Percentiles rank a stretch among this genome's conserved stretches.
Conservation (phyloP, 2,329 filamentous ascomycete species). For the Calcarisporium arbuscula region DNA sequence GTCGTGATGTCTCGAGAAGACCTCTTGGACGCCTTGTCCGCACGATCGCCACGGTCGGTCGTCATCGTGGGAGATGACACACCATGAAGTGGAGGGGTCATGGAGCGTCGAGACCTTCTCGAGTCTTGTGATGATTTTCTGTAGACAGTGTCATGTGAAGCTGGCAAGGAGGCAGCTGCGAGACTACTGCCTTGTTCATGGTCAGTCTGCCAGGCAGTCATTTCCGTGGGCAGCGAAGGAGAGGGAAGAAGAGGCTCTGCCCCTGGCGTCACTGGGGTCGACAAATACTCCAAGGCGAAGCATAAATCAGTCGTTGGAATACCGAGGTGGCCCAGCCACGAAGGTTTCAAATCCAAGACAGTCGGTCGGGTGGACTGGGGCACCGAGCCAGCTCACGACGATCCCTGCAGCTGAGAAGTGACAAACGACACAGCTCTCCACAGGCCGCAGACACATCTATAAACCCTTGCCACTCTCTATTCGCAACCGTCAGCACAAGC, state of each 20-base stretch:
- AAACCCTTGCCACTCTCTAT: too few relatives aligned
- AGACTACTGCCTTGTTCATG: conserved; percentile 51
- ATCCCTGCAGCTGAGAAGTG: conserved; percentile 13
- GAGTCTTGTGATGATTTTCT: conserved; percentile 62
- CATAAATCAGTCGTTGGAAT: conserved; percentile 2
- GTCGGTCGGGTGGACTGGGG: conserved; percentile 1
- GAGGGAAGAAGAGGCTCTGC: too few relatives aligned
- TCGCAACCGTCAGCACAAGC: too few relatives aligned
- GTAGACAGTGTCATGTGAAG: conserved; percentile 66
- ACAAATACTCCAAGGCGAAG: too few relatives aligned
- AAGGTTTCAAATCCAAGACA: conserved; percentile 8
- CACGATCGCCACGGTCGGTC: conserved; percentile 30
- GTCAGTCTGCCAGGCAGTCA: conserved; percentile 57
- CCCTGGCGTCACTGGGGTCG: too few relatives aligned
- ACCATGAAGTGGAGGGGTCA: conserved; percentile 54
- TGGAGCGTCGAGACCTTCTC: conserved; percentile 57
- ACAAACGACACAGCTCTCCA: conserved; percentile 5
- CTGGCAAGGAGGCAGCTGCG: conserved; percentile 56
- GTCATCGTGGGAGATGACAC: conserved; percentile 51
- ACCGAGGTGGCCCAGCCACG: conserved; percentile 1
- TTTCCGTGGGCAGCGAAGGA: conserved; percentile 25
- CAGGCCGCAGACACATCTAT: background rate
- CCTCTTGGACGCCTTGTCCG: conserved; percentile 41
- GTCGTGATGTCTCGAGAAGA: conserved; percentile 51
- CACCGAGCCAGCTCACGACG: conserved; percentile 5